Percentiles rank a stretch among this genome's conserved stretches.
These are phyloP conservation scores for Aristolochia californica DNA, from an alignment of 164 flowering plant genomes.

Conservation along the genomic window DNA sequence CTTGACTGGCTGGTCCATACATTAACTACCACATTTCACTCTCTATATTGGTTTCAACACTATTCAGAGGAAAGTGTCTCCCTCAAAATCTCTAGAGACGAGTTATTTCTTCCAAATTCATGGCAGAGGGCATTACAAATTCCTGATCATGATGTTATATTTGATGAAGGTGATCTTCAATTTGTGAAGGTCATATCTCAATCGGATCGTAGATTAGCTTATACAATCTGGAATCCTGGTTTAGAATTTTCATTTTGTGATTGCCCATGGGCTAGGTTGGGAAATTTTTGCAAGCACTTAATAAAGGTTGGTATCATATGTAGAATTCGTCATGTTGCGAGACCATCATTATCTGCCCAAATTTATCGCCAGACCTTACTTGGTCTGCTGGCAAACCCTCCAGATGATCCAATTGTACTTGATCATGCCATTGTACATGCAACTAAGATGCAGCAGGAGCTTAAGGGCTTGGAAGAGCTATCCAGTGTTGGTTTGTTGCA, in stretches of 20 bases:
- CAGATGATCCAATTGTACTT: constrained; percentile 72
- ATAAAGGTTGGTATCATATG: constrained; percentile 82
- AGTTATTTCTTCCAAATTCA: constrained; percentile 77
- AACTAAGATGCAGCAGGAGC: constrained; percentile 56
- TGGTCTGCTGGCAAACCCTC: constrained; percentile 42
- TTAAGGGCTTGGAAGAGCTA: constrained; percentile 61
- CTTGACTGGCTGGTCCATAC: constrained; percentile 96
- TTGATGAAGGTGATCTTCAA: constrained; percentile 41
- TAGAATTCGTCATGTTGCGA: constrained; percentile 22
- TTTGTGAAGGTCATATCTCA: constrained; percentile 72
- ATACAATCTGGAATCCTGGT: constrained; percentile 83
- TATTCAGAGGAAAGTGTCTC: constrained; percentile 88
- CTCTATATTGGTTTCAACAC: constrained; percentile 87
- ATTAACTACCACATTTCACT: constrained; percentile 80
- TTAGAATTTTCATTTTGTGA: constrained; percentile 88
- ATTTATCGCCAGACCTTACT: constrained; percentile 46
- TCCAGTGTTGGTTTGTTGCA: constrained; percentile 9
- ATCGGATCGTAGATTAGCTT: constrained; percentile 33
- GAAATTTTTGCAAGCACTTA: constrained; percentile 91
- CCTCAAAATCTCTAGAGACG: constrained; percentile 71
- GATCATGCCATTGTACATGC: constrained; percentile 76
- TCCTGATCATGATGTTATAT: constrained; percentile 47
- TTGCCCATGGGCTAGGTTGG: constrained; percentile 85
- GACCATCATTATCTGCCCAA: constrained; percentile 55
- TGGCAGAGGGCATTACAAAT: constrained; percentile 84